phyloP scores from a whole-genome alignment of 495 filamentous ascomycete genomes.

The Recurvomyces mirabilis region DNA sequence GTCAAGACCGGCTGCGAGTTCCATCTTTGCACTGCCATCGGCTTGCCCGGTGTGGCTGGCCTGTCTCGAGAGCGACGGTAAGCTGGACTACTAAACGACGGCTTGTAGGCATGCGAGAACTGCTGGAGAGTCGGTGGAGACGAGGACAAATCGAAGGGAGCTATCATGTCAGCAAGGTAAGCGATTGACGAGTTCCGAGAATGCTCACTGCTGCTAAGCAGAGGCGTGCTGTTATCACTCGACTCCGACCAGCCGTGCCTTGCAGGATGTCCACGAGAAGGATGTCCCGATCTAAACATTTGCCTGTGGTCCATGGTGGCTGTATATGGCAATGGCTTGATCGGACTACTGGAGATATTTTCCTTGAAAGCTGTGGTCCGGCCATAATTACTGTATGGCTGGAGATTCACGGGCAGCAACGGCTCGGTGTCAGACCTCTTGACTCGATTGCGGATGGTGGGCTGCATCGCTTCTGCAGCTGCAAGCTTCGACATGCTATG shows the following conservation, averaged over 20 bases:
- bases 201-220: too few relatives aligned
- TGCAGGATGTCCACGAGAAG: too few relatives aligned
- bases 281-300: too few relatives aligned
- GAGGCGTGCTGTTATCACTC: too few relatives aligned
- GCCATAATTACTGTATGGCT: not conserved
- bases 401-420: constrained; percentile 5
- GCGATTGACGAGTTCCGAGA: too few relatives aligned
- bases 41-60: constrained; percentile 2
- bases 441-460: constrained; percentile 9
- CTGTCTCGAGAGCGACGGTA: constrained; percentile 4
- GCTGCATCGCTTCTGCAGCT: not conserved
- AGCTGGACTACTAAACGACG: constrained; percentile 7
- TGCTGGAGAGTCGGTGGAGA: too few relatives aligned
- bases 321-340: constrained; percentile 16
- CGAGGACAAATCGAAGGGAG: too few relatives aligned
- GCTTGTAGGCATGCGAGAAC: not conserved
- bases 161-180: too few relatives aligned
- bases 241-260: too few relatives aligned
- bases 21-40: constrained; percentile 10
- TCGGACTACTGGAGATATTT: constrained; percentile 17
- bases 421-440: constrained; percentile 21
- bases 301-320: too few relatives aligned
- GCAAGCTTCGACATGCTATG: constrained; percentile 7
- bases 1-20: constrained; percentile 17
- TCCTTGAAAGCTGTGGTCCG: constrained; percentile 21